Conservation (phyloP, 129 eudicot genomes). For the Erigeron canadensis region DNA sequence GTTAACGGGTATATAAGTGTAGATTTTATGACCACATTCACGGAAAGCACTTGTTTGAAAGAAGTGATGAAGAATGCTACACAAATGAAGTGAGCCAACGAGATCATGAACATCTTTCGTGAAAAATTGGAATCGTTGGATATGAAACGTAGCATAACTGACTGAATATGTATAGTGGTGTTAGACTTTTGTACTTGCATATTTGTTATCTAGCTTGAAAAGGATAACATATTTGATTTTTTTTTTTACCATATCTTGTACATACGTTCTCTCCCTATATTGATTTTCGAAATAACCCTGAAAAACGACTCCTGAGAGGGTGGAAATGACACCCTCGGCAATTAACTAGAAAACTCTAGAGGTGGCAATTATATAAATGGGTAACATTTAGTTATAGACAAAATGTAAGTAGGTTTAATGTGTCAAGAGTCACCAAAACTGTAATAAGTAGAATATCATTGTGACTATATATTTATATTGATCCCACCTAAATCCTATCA, state of each 20-base stretch:
- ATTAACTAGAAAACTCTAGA: too few species aligned
- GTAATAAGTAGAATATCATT: too few species aligned
- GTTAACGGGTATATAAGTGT: conserved; percentile 41
- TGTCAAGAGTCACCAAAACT: too few species aligned
- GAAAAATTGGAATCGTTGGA: conserved; percentile 27
- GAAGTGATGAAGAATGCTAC: conserved; percentile 23
- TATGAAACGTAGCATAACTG: conserved; percentile 14
- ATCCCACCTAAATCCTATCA: too few species aligned
- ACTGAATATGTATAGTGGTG: conserved; percentile 17
- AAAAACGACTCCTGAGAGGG: not conserved
- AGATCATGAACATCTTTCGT: conserved; percentile 33
- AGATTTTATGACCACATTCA: conserved; percentile 32
- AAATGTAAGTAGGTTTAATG: too few species aligned
- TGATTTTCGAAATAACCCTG: not conserved
- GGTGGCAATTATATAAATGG: too few species aligned
- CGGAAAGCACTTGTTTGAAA: conserved; percentile 29
- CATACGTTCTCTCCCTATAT: not conserved
- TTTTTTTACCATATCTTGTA: not conserved
- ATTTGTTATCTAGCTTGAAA: conserved; percentile 27
- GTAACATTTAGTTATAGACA: too few species aligned
- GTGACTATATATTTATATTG: too few species aligned
- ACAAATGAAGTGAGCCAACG: conserved; percentile 30
- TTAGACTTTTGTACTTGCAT: conserved; percentile 24
- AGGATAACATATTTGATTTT: conserved; percentile 12
- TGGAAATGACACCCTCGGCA: not conserved